Evolutionary conservation across 345 rosid species (phyloP), one percentile per base, ranked within the genome.

Genomic region (Orychophragmus violaceus): DNA sequence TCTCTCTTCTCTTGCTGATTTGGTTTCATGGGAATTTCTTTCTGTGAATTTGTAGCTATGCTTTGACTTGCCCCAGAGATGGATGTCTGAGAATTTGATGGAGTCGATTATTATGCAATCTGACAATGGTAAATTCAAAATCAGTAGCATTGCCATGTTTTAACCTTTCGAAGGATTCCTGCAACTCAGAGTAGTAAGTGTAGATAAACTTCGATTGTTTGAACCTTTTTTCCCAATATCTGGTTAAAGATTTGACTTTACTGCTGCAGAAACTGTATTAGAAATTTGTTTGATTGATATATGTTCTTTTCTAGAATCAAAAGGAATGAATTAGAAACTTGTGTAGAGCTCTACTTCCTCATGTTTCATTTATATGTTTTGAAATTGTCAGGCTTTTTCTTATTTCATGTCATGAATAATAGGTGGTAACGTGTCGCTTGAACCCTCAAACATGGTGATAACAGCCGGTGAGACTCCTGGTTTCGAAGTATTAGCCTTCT

Each of bases 391-490:
- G 97, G 97, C 92, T 44, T 81, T 90, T 86, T 85, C 98, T 28
- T 79, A 78, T 66, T 93, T 88, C 77, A 84, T 85, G 96, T 81
- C 97, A 24, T 69, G 59, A 50, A 77, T 82, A 24, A 80, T 88
- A 81, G 86, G 91, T 54, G 68, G 60, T 18, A 63, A 63, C 67
- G 82, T 81, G 27, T 76, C 84, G 2, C 85, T 88, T 72, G 88
- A 93, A 68, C 91, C 96, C 6, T 80, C 87, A 1, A 85, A 83
- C 27, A 77, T 86, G 27, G 82, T 87, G 1, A 76, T 90, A 66
- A 93, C 91, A 10, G 83, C 94, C 2, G 96, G 98, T 69, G 96
- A 85, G 30, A 86, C 94, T 73, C 87, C 95, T 37, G 98, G 97
- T 2, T 28, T 90, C n/a, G 97, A 90, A 81, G 88, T 86, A 28